Percentiles rank a stretch among this genome's conserved stretches.
Conservation (phyloP, 441 rosid species). For the Brassica hybrid region DNA sequence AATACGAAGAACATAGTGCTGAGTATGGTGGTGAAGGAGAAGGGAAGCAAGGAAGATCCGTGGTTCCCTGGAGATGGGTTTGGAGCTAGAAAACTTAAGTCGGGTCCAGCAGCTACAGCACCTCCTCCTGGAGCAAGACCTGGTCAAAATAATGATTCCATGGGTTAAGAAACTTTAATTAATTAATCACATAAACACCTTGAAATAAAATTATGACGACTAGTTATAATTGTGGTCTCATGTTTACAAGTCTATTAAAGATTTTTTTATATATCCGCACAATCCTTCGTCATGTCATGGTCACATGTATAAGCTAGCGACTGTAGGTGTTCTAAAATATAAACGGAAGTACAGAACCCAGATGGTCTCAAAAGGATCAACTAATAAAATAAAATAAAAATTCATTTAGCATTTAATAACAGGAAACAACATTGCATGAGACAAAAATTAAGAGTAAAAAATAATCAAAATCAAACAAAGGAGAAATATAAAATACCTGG, state of each 20-base stretch:
- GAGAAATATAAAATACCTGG: conserved; percentile 35
- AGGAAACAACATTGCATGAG: conserved; percentile 1
- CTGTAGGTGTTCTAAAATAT: neutral
- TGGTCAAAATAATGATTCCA: neutral
- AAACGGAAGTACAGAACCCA: neutral
- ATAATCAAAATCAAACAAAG: neutral
- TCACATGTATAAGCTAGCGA: neutral
- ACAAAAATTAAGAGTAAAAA: neutral
- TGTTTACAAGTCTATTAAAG: neutral
- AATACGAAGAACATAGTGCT: neutral
- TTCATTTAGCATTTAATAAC: neutral
- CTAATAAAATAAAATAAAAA: neutral
- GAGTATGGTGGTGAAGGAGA: conserved; percentile 22
- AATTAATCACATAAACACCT: conserved; percentile 1
- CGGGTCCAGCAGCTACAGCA: conserved; percentile 31
- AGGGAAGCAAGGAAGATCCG: conserved; percentile 35
- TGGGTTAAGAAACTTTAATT: conserved; percentile 1
- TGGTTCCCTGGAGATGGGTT: conserved; percentile 34
- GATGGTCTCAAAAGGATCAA: neutral
- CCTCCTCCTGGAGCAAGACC: conserved; percentile 40
- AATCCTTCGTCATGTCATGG: neutral
- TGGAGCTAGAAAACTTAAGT: neutral
- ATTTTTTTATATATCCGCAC: neutral
- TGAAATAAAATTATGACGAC: neutral
- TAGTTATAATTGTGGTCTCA: too few species aligned